These are phyloP conservation scores for Auxenochlorella pyrenoidosa DNA, from an alignment of 139 green algal species.

Conservation along the genomic window DNA sequence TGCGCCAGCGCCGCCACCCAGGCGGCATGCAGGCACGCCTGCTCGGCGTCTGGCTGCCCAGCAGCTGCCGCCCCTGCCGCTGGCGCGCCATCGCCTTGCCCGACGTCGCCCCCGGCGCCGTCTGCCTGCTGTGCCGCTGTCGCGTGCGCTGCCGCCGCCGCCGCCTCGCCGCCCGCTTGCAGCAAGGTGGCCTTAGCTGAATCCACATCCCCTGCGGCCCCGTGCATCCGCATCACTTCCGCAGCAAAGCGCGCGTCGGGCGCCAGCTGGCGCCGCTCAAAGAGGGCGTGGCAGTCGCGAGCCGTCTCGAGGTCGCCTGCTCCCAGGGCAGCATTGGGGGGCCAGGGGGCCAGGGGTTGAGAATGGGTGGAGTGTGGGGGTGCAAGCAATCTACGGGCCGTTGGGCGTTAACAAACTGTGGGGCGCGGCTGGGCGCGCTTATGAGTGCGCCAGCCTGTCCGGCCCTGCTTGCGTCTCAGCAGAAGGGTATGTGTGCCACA, in stretches of 20 bases:
- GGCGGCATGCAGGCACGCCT: constrained; percentile 17
- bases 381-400: too few relatives aligned
- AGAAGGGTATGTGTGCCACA: neutral
- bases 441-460: neutral
- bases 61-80: neutral
- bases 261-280: neutral
- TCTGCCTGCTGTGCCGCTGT: neutral
- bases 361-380: too few relatives aligned
- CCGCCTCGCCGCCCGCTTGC: neutral
- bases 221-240: neutral
- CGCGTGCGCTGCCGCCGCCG: neutral
- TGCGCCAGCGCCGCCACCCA: constrained; percentile 7
- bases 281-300: neutral
- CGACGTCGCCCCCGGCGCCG: too few relatives aligned
- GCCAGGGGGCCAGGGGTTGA: too few relatives aligned
- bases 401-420: too few relatives aligned
- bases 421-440: too few relatives aligned
- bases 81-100: neutral
- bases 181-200: neutral
- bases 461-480: neutral
- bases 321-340: neutral
- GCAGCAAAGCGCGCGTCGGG: neutral
- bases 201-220: neutral
- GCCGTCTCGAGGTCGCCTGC: neutral
- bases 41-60: neutral